These are phyloP conservation scores for Candida insectalens DNA, from an alignment of 805 yeast genomes.

Conservation along the genomic window DNA sequence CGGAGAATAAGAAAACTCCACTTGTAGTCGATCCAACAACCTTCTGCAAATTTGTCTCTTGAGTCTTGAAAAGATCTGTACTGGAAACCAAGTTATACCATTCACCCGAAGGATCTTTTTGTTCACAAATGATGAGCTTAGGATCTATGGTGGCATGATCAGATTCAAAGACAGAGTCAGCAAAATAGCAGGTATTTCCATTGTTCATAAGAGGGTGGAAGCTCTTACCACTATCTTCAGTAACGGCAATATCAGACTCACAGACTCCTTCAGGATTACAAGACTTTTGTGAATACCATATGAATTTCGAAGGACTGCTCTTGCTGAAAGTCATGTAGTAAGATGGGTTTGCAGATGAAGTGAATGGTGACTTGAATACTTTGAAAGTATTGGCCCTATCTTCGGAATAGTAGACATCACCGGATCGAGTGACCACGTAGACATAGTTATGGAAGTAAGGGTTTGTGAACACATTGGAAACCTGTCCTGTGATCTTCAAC, in stretches of 20 bases:
- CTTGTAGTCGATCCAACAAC: constrained; percentile 69
- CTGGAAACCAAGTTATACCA: constrained; percentile 31
- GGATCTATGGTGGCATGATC: constrained; percentile 23
- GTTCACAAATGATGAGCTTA: constrained; percentile 59
- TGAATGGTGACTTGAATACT: constrained; percentile 22
- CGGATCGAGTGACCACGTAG: constrained; percentile 39
- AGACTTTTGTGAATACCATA: constrained; percentile 57
- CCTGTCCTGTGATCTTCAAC: constrained; percentile 27
- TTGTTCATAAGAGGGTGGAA: constrained; percentile 47
- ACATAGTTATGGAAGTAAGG: constrained; percentile 48
- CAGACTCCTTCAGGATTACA: constrained; percentile 46
- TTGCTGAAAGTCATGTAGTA: constrained; percentile 53
- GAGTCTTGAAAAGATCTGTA: constrained; percentile 38
- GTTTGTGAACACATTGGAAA: constrained; percentile 53
- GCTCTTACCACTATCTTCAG: constrained; percentile 57
- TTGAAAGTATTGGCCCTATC: constrained; percentile 60
- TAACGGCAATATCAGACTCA: constrained; percentile 45
- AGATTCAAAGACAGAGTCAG: constrained; percentile 39
- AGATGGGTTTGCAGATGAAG: constrained; percentile 38
- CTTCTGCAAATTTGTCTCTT: constrained; percentile 36
- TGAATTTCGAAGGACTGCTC: constrained; percentile 42
- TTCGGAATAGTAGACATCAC: constrained; percentile 44
- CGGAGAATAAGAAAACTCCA: constrained; percentile 67
- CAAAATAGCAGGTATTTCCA: constrained; percentile 57
- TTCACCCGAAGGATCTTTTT: constrained; percentile 22